Base-by-base conservation (phyloP, 345 rosid genomes). In the Clarkia xantiana region DNA sequence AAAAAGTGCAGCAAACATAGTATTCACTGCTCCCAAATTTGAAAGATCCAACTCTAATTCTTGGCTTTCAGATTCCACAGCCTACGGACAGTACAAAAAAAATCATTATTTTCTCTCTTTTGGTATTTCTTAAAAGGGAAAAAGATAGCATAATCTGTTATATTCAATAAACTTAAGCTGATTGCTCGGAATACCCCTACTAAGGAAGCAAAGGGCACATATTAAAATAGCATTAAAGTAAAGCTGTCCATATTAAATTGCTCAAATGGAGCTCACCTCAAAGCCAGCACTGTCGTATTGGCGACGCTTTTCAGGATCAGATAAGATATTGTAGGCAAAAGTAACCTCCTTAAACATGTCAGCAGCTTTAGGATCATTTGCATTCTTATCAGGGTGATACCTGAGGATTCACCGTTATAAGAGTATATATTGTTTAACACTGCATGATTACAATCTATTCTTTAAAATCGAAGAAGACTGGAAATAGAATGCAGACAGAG, bases 311-410 rank as follows among this genome's bases (percentile, higher is more conserved):
- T 84, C 94, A 6, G 95, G 76, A 70, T 93, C 90, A 67, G 96
- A 84, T 67, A 93, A 74, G 46, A 93, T 82, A 62, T 77, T 87
- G 59, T 87, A 82, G 0, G 99, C 80, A 71, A 87, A 93, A 1
- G 96, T 93, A 56, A 73, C 96, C 72, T 93, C 99, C 59, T 87
- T 82, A 65, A 87, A 93, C 79, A 80, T 75, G 62, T 93, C 91
- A 15, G 96, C 82, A 51, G 96, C 95, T 63, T 80, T 52, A 34
- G 96, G 86, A 58, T 93, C 94, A 72, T 93, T 87, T 36, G 81
- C 82, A 65, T 84, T 93, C 72, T 93, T 87, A 80, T 87, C 99
- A 60, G 96, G 99, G 77, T 87, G 96, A 55, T 93, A 93, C 81
- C 99, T 93, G 80, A 59, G 69, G 14, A 51, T 9, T 15, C 46